Base-by-base conservation (phyloP, 495 filamentous ascomycete genomes). In the Penicillium argentinense region DNA sequence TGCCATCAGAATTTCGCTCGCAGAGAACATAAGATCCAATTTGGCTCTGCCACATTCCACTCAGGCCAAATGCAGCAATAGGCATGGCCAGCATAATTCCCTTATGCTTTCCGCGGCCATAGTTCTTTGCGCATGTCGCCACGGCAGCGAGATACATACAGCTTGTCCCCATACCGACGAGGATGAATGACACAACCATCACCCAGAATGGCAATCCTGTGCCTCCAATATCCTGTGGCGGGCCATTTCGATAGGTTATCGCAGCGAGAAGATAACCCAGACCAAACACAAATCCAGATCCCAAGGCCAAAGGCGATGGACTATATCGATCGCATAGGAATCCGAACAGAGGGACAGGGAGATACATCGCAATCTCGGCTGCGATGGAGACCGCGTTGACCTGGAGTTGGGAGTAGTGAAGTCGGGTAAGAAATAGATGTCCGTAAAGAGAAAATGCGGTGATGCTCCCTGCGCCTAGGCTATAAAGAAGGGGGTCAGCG, bases 91-190 rank as follows among this genome's bases (percentile, higher is more conserved):
- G 72, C 58, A 95, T 91, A 45, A 98, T 64, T 0, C 93, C 92
- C 61, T 90, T 87, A 56, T 95, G 82, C 59, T 85, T 90, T 3
- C 91, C 88, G 28, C 84, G 75, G 14, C 92, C 89, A 64, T 97
- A 97, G 66, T 96, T 97, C 80, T 98, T 98, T 18, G 92, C 93
- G 49, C 90, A 96, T 2, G 91, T 96, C 17, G 93, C 90, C 22
- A 98, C 86, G 0, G 88, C 87, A 26, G 81, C 77, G 19, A 97
- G 62, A 62, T 97, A 97, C 85, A 97, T 88, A 57, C 77, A 77
- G 49, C 85, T 84, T 0, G 93, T 97, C 4, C 84, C 92, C 50
- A 83, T 78, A 1, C 93, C 93, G 37, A 97, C 81, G 6, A 72
- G 70, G 14, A 88, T 76, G 56, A 98, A 98, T 1, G 88, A 87